phyloP scores from a whole-genome alignment of 2,329 filamentous ascomycete species.

The Cladosporium sp. region DNA sequence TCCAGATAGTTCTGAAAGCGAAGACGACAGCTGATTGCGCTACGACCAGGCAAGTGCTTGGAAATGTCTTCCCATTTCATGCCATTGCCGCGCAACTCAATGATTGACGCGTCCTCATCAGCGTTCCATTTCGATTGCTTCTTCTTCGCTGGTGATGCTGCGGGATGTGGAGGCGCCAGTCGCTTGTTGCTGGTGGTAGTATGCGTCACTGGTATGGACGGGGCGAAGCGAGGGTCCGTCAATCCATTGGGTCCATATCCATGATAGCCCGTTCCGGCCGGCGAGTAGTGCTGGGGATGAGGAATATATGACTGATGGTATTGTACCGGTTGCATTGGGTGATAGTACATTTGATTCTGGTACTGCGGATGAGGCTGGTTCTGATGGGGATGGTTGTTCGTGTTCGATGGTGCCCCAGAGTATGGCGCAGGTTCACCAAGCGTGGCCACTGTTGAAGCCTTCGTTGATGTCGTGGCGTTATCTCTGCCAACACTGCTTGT shows the following conservation, averaged over 20 bases:
- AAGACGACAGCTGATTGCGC: slow-evolving; percentile 86
- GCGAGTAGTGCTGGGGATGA: slow-evolving; percentile 20
- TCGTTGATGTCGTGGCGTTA: slow-evolving; percentile 5
- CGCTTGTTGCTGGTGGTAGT: slow-evolving; percentile 36
- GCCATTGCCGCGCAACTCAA: slow-evolving; percentile 78
- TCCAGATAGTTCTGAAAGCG: slow-evolving; percentile 98
- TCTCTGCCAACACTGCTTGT: slow-evolving; percentile 11
- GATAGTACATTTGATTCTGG: slow-evolving; percentile 22
- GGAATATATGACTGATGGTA: slow-evolving; percentile 25
- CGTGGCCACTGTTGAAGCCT: slow-evolving; percentile 20
- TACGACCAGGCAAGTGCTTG: slow-evolving; percentile 81
- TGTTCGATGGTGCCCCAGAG: slow-evolving; percentile 4
- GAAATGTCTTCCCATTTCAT: slow-evolving; percentile 99
- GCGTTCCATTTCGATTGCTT: slow-evolving; percentile 96
- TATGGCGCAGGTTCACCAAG: slow-evolving; percentile 17
- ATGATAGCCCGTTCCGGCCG: slow-evolving; percentile 1
- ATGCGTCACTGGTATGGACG: slow-evolving; percentile 32
- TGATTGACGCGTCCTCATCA: slow-evolving; percentile 90
- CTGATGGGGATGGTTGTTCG: slow-evolving; percentile 14
- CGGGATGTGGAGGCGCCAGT: slow-evolving; percentile 42
- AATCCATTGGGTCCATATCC: slow-evolving; percentile 8
- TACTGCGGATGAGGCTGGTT: slow-evolving; percentile 22
- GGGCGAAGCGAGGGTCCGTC: slow-evolving; percentile 16
- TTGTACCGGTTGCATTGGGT: slow-evolving; percentile 22
- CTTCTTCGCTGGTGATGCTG: slow-evolving; percentile 73